Conservation (phyloP, 2,329 filamentous ascomycete species). For the Pseudogymnoascus sp. region DNA sequence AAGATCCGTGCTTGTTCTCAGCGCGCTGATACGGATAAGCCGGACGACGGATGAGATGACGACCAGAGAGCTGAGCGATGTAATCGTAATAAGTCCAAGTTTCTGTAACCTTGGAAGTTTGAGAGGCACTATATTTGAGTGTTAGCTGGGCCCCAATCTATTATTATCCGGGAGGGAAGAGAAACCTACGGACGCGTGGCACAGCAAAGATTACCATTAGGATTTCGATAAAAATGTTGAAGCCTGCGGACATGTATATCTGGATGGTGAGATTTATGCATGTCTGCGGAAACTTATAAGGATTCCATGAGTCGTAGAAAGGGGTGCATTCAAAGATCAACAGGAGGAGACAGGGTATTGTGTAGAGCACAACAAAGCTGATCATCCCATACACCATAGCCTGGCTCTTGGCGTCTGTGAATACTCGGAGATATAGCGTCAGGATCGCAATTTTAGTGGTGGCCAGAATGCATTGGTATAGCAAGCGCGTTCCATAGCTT, state of each 20-base stretch:
- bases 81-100: constrained; percentile 13
- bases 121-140: constrained; percentile 12
- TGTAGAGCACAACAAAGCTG: constrained; percentile 11
- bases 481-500: constrained; percentile 12
- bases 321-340: constrained; percentile 16
- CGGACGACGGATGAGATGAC: constrained; percentile 14
- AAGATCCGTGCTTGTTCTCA: constrained; percentile 10
- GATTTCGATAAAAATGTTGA: constrained; percentile 16
- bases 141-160: background rate
- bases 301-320: constrained; percentile 14
- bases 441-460: constrained; percentile 16
- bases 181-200: constrained; percentile 16
- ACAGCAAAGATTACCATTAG: constrained; percentile 18
- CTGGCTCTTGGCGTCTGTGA: constrained; percentile 12
- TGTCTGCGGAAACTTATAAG: constrained; percentile 8
- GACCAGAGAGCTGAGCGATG: constrained; percentile 16
- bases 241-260: constrained; percentile 11
- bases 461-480: constrained; percentile 16
- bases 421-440: constrained; percentile 15
- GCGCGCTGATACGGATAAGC: constrained; percentile 2
- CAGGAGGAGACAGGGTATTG: constrained; percentile 13
- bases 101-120: constrained; percentile 17
- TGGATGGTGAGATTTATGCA: constrained; percentile 11
- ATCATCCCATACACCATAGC: constrained; percentile 10
- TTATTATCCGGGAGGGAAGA: background rate